Evolutionary conservation across 2,329 filamentous ascomycete genomes (phyloP).

Genomic region (Ilyonectria destructans): DNA sequence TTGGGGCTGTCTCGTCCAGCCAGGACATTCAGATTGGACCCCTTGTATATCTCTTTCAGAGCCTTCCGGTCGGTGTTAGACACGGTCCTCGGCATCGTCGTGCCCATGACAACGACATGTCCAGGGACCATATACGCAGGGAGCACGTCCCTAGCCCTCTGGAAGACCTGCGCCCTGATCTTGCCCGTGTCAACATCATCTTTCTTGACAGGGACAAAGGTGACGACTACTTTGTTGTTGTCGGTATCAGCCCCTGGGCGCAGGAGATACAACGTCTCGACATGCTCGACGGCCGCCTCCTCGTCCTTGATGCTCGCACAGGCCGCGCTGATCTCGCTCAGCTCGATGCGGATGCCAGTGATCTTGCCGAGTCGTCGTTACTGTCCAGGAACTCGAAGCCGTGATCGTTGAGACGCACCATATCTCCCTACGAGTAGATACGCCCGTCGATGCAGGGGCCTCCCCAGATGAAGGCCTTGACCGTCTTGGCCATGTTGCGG

Average conservation of each 20-base stretch:
- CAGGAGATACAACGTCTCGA: slow-evolving; percentile 54
- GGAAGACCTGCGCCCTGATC: slow-evolving; percentile 19
- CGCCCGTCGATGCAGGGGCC: slow-evolving; percentile 34
- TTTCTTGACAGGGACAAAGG: slow-evolving; percentile 38
- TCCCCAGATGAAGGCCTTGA: slow-evolving; percentile 38
- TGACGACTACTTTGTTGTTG: slow-evolving; percentile 55
- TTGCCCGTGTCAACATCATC: slow-evolving; percentile 10
- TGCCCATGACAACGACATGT: slow-evolving; percentile 49
- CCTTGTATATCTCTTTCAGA: slow-evolving; percentile 42
- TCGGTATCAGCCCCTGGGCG: slow-evolving; percentile 44
- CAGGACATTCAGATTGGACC: slow-evolving; percentile 33
- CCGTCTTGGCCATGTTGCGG: slow-evolving; percentile 38
- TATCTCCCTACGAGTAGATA: slow-evolving; percentile 55
- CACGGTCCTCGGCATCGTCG: slow-evolving; percentile 52
- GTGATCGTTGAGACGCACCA: slow-evolving; percentile 48
- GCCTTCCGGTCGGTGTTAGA: slow-evolving; percentile 56
- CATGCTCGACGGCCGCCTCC: slow-evolving; percentile 53
- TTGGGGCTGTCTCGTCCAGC: not conserved
- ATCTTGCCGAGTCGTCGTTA: slow-evolving; percentile 46
- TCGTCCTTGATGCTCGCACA: slow-evolving; percentile 46
- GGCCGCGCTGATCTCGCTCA: slow-evolving; percentile 49
- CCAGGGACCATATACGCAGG: slow-evolving; percentile 54
- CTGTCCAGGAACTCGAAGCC: slow-evolving; percentile 44
- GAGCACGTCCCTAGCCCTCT: slow-evolving; percentile 28
- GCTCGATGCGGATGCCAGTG: slow-evolving; percentile 45